These are phyloP conservation scores for Pichia sp. DNA, from an alignment of 1,139 yeast species.

Conservation along the genomic window DNA sequence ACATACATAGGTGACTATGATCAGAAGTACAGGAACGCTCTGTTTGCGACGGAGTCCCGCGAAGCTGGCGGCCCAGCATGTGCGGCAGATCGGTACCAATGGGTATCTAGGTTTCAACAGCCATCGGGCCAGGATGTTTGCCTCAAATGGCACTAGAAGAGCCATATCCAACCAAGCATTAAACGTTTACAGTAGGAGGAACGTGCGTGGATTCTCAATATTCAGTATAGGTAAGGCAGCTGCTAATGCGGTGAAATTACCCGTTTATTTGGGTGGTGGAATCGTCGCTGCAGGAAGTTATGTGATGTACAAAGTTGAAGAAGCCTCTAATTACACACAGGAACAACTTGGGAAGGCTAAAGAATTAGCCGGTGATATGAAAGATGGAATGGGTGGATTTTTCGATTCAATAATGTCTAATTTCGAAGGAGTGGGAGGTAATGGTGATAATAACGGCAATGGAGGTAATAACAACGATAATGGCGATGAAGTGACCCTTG, in stretches of 20 bases:
- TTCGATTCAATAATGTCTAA: constrained; percentile 23
- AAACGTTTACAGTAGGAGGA: neutral
- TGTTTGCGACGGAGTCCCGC: too few species aligned
- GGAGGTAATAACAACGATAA: constrained; percentile 19
- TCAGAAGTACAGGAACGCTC: too few species aligned
- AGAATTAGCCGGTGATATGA: constrained; percentile 42
- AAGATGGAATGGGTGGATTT: constrained; percentile 40
- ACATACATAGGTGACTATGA: too few species aligned
- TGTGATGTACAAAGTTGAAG: constrained; percentile 84
- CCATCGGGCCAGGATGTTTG: too few species aligned
- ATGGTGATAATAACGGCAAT: constrained; percentile 17
- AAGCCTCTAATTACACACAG: constrained; percentile 64
- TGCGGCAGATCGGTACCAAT: too few species aligned
- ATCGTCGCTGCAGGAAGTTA: constrained; percentile 93
- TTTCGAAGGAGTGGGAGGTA: constrained; percentile 25
- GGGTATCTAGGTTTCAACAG: too few species aligned
- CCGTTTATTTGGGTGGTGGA: constrained; percentile 84
- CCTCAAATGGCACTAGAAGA: too few species aligned
- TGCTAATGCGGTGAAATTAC: constrained; percentile 52
- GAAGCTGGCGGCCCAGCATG: too few species aligned
- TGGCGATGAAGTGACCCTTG: constrained; percentile 8
- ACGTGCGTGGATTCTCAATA: constrained; percentile 25
- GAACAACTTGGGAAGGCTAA: constrained; percentile 57
- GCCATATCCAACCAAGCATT: constrained; percentile 5
- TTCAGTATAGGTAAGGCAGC: constrained; percentile 46